phyloP scores from a whole-genome alignment of 305 asterid species.

The Rubia balearica region DNA sequence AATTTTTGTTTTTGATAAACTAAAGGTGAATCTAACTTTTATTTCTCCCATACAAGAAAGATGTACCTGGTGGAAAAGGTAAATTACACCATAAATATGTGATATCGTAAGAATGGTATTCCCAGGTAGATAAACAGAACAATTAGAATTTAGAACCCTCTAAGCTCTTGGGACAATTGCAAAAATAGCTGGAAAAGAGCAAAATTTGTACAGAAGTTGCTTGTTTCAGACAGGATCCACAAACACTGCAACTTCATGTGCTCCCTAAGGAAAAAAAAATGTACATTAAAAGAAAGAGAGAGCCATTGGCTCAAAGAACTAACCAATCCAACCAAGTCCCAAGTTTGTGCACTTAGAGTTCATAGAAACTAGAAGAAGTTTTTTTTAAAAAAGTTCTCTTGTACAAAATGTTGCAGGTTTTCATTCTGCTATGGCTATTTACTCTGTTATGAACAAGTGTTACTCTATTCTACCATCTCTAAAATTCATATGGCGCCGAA shows the following conservation, averaged over 20 bases:
- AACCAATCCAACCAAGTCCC: slow-evolving; percentile 1
- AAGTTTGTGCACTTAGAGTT: slow-evolving; percentile 1
- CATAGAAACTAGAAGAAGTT: neutral
- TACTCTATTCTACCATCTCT: neutral
- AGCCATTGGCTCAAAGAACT: slow-evolving; percentile 4
- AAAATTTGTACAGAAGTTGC: neutral
- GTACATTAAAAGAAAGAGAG: neutral
- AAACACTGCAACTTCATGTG: neutral
- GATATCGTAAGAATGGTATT: neutral
- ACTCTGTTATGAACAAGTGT: neutral
- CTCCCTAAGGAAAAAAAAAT: neutral
- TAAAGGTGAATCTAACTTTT: neutral
- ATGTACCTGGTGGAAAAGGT: neutral
- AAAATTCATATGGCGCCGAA: slow-evolving; percentile 1
- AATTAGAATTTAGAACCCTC: neutral
- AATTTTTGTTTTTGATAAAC: neutral
- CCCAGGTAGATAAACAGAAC: too few species aligned
- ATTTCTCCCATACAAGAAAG: neutral
- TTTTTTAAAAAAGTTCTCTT: neutral
- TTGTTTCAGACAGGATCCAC: too few species aligned
- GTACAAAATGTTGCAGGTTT: neutral
- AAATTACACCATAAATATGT: too few species aligned
- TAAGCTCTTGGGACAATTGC: neutral
- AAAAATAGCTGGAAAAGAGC: neutral
- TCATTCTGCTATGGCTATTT: neutral